Percentiles rank a stretch among this genome's conserved stretches.
phyloP scores from a whole-genome alignment of 2,329 filamentous ascomycete genomes.

The Colletotrichum viniferum region DNA sequence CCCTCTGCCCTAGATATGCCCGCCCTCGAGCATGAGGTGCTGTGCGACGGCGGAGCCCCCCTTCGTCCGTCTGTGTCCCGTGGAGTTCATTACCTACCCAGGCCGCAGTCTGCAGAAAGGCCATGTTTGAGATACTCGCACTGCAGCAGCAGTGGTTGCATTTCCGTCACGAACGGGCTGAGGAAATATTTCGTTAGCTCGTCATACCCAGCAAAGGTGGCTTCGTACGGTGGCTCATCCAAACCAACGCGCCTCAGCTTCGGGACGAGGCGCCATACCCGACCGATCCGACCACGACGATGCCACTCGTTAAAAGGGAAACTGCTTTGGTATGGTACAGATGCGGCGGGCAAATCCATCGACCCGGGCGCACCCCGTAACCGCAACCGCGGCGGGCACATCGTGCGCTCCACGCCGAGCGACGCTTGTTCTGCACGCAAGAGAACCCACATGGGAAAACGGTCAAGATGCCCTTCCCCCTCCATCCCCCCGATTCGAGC shows the following conservation, averaged over 20 bases:
- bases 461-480: not conserved
- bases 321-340: not conserved
- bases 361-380: not conserved
- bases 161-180: not conserved
- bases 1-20: not conserved
- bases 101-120: not conserved
- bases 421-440: conserved; percentile 2
- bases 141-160: not conserved
- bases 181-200: not conserved
- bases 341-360: not conserved
- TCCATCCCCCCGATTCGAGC: not conserved
- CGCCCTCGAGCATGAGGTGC: not conserved
- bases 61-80: not conserved
- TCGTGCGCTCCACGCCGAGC: conserved; percentile 3
- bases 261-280: not conserved
- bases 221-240: not conserved
- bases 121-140: not conserved
- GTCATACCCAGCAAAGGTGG: not conserved
- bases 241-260: not conserved
- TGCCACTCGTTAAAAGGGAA: not conserved
- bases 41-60: not conserved
- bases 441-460: not conserved
- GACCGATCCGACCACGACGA: not conserved
- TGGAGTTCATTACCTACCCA: not conserved
- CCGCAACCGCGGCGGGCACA: not conserved